Base-by-base conservation (phyloP, 2,329 filamentous ascomycete genomes). In the Trichoderma oligosporum region DNA sequence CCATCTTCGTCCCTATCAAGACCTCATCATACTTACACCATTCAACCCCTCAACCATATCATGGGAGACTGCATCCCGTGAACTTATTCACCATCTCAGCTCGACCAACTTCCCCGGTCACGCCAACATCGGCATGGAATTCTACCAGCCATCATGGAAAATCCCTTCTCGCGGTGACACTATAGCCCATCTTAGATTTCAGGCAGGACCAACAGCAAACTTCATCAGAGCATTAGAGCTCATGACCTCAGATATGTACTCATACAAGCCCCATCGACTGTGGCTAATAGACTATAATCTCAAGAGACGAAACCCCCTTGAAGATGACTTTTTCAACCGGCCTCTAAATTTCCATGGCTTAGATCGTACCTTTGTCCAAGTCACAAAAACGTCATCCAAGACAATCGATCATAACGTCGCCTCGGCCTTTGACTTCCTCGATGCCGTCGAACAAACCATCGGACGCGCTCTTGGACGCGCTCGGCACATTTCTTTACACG, bases 251-350 rank as follows among this genome's bases (percentile, higher is more conserved):
- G 42, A 27, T 8, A 24, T 11, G 7, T 4, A 22, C 5, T 4
- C n/a, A 3, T 29, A 25, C 11, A 7, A 22, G 16, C 42, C 42
- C 27, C 6, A 22, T 14, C 24, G 18, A 4, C 45, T 48, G 12
- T 48, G 27, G 45, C 45, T 48, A 4, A 48, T 48, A 24, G 27
- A 48, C 45, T 27, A 20, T n/a, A 33, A 11, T 27, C n/a, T 48
- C 45, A 24, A 36, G 2, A 24, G 16, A n/a, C 45, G n/a, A 31
- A 31, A 31, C 27, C 6, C 27, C 27, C 6, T 31, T 31, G 27
- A 31, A 11, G 27, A 31, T 11, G 11, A 31, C 11, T 6, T 31
- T 66, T 69, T 59, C 72, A 31, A 31, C 27, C 27, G 11, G 27
- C 27, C n/a, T n/a, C n/a, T n/a, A n/a, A n/a, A n/a, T n/a, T n/a